Evolutionary conservation across 1,284 basidiomycete genomes (phyloP).

Genomic region (Peniophora sp.): DNA sequence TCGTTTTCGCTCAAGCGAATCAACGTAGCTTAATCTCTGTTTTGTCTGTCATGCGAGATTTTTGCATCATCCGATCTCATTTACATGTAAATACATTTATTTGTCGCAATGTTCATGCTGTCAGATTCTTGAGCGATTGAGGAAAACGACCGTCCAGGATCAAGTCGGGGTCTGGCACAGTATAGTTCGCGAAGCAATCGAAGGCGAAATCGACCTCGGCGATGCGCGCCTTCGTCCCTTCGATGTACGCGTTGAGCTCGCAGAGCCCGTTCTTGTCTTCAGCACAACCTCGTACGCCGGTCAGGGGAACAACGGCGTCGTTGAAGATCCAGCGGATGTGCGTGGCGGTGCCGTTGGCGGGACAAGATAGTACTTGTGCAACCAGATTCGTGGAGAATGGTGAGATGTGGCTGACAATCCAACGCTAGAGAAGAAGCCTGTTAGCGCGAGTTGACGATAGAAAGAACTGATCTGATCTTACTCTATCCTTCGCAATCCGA

Average conservation of each 20-base stretch:
- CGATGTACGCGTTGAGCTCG: conserved; percentile 41
- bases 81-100: no score
- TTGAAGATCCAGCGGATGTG: conserved; percentile 51
- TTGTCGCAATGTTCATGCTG: no score
- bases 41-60: no score
- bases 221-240: conserved; percentile 37
- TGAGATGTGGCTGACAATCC: conserved; percentile 6
- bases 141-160: conserved; percentile 31
- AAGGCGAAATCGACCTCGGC: conserved; percentile 33
- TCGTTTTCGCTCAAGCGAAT: no score
- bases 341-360: conserved; percentile 19
- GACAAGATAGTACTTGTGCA: conserved; percentile 53
- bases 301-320: conserved; percentile 58
- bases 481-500: conserved; percentile 48
- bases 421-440: conserved; percentile 2
- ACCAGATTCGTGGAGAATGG: conserved; percentile 54
- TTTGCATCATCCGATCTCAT: no score
- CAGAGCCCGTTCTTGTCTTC: conserved; percentile 50
- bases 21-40: no score
- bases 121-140: not conserved
- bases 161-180: conserved; percentile 28
- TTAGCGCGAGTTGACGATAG: not conserved
- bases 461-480: conserved; percentile 13
- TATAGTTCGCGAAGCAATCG: conserved; percentile 37
- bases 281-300: conserved; percentile 46